A percentile compares a stretch with the other conserved stretches of the same genome.
Evolutionary conservation across 371 early-diverging fungal species (phyloP).

Genomic region (Haplosporangium sp.): DNA sequence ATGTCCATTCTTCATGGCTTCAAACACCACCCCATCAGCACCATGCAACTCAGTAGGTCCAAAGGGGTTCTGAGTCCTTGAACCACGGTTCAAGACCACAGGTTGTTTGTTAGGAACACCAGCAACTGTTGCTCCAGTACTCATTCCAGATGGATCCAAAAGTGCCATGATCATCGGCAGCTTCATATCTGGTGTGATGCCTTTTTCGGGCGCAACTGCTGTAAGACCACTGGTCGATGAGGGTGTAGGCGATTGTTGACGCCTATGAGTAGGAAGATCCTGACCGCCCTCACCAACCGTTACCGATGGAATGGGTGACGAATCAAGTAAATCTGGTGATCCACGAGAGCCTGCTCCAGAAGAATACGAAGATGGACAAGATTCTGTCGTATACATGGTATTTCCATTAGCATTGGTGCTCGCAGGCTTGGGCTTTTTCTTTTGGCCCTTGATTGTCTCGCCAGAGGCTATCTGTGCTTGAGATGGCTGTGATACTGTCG

Average conservation of each 20-base stretch:
- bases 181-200: constrained; percentile 51
- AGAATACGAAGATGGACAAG: constrained; percentile 11
- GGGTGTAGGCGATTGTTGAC: neutral
- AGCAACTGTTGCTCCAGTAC: neutral
- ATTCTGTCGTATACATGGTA: constrained; percentile 1
- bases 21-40: constrained; percentile 71
- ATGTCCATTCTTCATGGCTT: constrained; percentile 72
- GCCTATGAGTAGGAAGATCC: constrained; percentile 6
- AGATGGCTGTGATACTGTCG: constrained; percentile 3
- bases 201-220: constrained; percentile 22
- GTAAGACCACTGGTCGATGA: constrained; percentile 13
- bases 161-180: constrained; percentile 56
- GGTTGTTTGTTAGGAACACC: constrained; percentile 57
- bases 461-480: neutral
- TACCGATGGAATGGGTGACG: constrained; percentile 10
- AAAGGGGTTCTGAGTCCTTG: constrained; percentile 78
- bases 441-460: constrained; percentile 9
- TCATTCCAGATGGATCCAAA: constrained; percentile 24
- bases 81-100: constrained; percentile 73
- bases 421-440: constrained; percentile 6
- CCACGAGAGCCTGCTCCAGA: constrained; percentile 14
- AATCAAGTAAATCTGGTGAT: constrained; percentile 30
- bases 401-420: neutral
- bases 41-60: constrained; percentile 74
- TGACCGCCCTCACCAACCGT: neutral